Base-by-base conservation (phyloP, 2,329 filamentous ascomycete genomes). In the Mycosphaerelloides madeirae region DNA sequence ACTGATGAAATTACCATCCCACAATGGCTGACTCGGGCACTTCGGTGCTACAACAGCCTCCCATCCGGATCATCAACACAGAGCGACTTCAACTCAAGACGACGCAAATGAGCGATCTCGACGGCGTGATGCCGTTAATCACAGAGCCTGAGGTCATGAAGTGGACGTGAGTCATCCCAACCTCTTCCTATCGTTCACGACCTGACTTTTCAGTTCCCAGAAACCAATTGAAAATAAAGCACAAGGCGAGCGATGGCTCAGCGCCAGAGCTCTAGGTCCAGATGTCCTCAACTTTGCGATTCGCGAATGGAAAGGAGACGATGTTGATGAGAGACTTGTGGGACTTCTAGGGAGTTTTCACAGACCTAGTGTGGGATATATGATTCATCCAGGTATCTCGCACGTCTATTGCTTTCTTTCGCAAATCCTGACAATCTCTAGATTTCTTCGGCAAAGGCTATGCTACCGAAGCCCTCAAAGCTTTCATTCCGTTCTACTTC, bases 71-170 rank as follows among this genome's bases (percentile, higher is more conserved):
- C 11, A 47, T 56, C 32, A 44, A 49, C 18, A 54, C 48, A 13
- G 37, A 40, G n/a, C 46, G 53, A 16, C 43, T 56, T 2, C 44
- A 52, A 9, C 43, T 56, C 32, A 50, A 46, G 13, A 56, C 53
- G 5, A 22, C 52, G 11, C 36, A 39, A 8, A 56, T 56, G 53
- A 35, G 28, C 22, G 53, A 54, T 31, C 36, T 56, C n/a, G 43
- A 49, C 18, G 46, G 40, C 3, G 39, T 56, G 11, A 52, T 78
- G 50, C 63, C 64, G 16, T 66, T 86, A 41, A 77, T 81, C 18
- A 69, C 68, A 12, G 70, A 81, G 58, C 71, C 73, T 3, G 78
- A 81, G 52, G 77, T 82, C 36, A 85, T 86, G 83, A 62, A 63
- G 43, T 81, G 75, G 70, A 81, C 80, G 41, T 51, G 73, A 71